Evolutionary conservation across 768 basidiomycete species (phyloP).

Genomic region (Leccinum disarticulatum): DNA sequence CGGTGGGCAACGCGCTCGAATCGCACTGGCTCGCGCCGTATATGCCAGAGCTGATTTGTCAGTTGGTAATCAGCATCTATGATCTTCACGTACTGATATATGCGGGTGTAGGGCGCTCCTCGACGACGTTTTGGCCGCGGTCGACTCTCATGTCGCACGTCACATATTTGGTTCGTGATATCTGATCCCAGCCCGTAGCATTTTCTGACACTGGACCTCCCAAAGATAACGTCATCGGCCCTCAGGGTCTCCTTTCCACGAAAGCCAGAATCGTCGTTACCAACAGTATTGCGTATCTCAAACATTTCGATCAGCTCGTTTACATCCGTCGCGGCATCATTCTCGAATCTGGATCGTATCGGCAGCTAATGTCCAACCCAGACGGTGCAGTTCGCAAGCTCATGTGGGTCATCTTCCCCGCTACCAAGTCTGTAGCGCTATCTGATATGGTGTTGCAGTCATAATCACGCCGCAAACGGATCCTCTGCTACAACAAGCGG

Average conservation of each 20-base stretch:
- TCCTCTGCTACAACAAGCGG: constrained; percentile 46
- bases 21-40: constrained; percentile 83
- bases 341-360: constrained; percentile 70
- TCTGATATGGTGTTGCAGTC: constrained; percentile 27
- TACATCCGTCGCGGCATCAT: constrained; percentile 84
- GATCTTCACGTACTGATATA: neutral
- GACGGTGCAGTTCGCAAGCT: constrained; percentile 73
- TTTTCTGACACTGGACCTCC: constrained; percentile 5
- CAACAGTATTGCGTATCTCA: constrained; percentile 82
- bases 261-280: constrained; percentile 88
- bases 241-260: constrained; percentile 73
- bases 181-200: neutral
- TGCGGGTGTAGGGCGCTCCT: constrained; percentile 57
- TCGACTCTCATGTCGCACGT: constrained; percentile 84
- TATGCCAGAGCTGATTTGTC: constrained; percentile 91
- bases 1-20: constrained; percentile 82
- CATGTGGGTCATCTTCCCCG: constrained; percentile 44
- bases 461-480: constrained; percentile 45
- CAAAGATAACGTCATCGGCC: constrained; percentile 82
- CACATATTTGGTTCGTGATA: constrained; percentile 68
- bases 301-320: constrained; percentile 69
- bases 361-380: constrained; percentile 53
- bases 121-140: constrained; percentile 87
- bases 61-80: constrained; percentile 18
- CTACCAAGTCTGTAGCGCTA: neutral